Conservation (phyloP, 106 monocot species). For the Dendrobium catenatum region DNA sequence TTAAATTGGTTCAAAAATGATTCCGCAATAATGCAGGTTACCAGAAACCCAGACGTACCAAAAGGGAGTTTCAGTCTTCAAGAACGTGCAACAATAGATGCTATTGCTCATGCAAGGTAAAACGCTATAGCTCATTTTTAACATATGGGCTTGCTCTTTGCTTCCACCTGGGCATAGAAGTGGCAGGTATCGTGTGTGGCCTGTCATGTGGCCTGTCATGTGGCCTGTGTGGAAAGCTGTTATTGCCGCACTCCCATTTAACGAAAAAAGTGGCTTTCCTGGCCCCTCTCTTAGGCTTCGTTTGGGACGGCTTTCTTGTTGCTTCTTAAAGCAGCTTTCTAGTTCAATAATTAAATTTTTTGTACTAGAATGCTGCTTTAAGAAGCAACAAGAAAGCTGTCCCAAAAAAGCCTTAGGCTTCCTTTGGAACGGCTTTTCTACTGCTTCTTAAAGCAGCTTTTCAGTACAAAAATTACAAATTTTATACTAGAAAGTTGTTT, state of each 20-base stretch:
- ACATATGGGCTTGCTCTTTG: background rate
- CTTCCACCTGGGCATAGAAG: background rate
- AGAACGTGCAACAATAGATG: constrained; percentile 77
- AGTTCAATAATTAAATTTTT: too few relatives aligned
- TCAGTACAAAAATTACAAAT: too few relatives aligned
- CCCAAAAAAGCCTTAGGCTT: too few relatives aligned
- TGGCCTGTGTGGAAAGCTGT: background rate
- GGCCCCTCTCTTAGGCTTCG: background rate
- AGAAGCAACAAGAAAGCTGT: too few relatives aligned
- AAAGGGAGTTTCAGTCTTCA: constrained; percentile 63
- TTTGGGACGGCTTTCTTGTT: too few relatives aligned
- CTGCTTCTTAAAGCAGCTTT: too few relatives aligned
- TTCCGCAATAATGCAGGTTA: constrained; percentile 42
- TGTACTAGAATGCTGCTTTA: too few relatives aligned
- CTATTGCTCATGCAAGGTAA: constrained; percentile 89
- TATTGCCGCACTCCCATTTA: background rate
- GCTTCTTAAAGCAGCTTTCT: too few relatives aligned
- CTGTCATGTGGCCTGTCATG: background rate
- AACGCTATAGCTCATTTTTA: background rate
- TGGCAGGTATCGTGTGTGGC: background rate
- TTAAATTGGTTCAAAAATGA: background rate
- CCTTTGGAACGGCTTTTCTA: too few relatives aligned
- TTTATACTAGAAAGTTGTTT: too few relatives aligned
- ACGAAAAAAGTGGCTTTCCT: background rate
- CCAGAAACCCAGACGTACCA: constrained; percentile 33